A percentile compares a stretch with the other conserved stretches of the same genome.
Evolutionary conservation across 2,329 filamentous ascomycete genomes (phyloP).

Genomic region (Sphaerostilbella broomeana): DNA sequence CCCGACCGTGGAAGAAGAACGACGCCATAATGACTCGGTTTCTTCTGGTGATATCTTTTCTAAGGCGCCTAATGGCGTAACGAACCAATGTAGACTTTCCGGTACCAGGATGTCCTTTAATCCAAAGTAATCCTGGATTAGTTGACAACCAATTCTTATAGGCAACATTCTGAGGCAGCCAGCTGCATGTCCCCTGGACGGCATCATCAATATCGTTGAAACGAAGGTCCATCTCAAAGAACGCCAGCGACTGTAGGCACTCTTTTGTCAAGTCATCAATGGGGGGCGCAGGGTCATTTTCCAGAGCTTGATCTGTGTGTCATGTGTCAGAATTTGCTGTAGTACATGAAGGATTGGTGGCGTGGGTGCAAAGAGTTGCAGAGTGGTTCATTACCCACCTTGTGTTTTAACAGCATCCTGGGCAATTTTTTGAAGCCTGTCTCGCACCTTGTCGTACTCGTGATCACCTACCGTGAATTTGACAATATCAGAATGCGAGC

Average conservation of each 20-base stretch:
- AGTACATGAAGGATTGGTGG: no score
- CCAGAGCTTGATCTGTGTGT: no score
- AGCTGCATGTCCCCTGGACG: conserved; percentile 25
- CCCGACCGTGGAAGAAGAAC: conserved; percentile 33
- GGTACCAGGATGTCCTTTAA: conserved; percentile 35
- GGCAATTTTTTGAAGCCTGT: no score
- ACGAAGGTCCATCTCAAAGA: conserved; percentile 23
- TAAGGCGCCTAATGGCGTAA: conserved; percentile 24
- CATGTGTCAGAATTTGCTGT: no score
- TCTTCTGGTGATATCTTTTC: conserved; percentile 1
- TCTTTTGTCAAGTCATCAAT: no score
- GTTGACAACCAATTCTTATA: conserved; percentile 20
- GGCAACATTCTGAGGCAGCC: conserved; percentile 22
- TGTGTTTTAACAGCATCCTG: no score
- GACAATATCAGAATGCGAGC: conserved; percentile 20
- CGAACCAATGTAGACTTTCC: conserved; percentile 35
- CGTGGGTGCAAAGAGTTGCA: no score
- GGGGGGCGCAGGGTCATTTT: no score
- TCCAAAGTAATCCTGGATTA: conserved; percentile 26
- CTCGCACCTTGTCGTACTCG: background rate
- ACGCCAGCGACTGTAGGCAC: conserved; percentile 27
- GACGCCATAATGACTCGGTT: conserved; percentile 18
- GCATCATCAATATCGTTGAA: conserved; percentile 19
- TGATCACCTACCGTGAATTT: conserved; percentile 19
- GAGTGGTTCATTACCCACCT: no score